phyloP scores from a whole-genome alignment of 441 rosid species.

The Pelargonium australe region DNA sequence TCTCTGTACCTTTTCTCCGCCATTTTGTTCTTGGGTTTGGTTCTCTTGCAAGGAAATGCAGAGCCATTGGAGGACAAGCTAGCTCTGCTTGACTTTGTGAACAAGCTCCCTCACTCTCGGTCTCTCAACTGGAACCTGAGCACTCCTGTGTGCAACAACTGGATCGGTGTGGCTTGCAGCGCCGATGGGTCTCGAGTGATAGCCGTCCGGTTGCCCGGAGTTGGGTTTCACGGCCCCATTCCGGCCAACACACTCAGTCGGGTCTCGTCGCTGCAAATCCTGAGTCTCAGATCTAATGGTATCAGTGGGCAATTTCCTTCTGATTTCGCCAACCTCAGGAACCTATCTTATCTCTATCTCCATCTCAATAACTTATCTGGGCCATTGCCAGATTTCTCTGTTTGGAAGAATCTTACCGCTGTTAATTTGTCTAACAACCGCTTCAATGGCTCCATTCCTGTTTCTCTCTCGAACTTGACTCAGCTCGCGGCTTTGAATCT shows the following conservation, averaged over 20 bases:
- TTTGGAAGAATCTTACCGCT: slow-evolving; percentile 52
- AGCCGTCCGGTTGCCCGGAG: slow-evolving; percentile 67
- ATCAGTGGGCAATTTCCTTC: slow-evolving; percentile 54
- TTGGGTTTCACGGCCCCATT: slow-evolving; percentile 58
- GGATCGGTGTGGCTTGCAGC: slow-evolving; percentile 73
- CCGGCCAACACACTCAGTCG: slow-evolving; percentile 55
- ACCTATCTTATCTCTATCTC: slow-evolving; percentile 57
- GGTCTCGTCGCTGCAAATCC: slow-evolving; percentile 57
- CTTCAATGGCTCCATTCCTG: slow-evolving; percentile 57
- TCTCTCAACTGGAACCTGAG: slow-evolving; percentile 67
- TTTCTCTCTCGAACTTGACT: slow-evolving; percentile 50
- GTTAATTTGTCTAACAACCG: slow-evolving; percentile 64
- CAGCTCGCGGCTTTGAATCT: slow-evolving; percentile 54
- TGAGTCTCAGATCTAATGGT: slow-evolving; percentile 72
- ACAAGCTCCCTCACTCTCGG: slow-evolving; percentile 56
- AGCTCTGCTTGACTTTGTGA: slow-evolving; percentile 75
- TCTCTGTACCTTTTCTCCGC: slow-evolving; percentile 30
- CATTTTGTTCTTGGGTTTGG: slow-evolving; percentile 32
- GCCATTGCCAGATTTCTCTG: slow-evolving; percentile 60
- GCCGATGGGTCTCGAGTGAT: slow-evolving; percentile 51
- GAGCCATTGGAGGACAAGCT: slow-evolving; percentile 69
- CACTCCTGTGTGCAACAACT: slow-evolving; percentile 54
- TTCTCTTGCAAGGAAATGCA: slow-evolving; percentile 34
- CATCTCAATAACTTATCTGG: slow-evolving; percentile 79
- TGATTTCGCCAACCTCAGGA: slow-evolving; percentile 59